A percentile compares a stretch with the other conserved stretches of the same genome.
These are phyloP conservation scores for Dissoconium aciculare DNA, from an alignment of 2,329 filamentous ascomycete genomes.

Conservation along the genomic window DNA sequence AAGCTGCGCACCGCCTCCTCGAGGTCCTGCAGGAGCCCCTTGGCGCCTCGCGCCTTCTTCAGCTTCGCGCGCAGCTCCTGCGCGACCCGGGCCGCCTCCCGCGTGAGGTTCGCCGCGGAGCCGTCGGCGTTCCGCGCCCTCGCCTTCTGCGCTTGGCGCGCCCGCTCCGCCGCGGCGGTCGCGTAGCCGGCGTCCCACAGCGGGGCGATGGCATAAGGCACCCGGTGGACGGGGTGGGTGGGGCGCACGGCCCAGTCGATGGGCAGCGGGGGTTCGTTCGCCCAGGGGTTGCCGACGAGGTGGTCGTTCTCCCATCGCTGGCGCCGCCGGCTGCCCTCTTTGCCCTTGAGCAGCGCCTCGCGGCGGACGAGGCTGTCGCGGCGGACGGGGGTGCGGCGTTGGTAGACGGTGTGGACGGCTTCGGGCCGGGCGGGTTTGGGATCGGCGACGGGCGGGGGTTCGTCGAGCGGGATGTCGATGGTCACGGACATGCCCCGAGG, in stretches of 20 bases:
- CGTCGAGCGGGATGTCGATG: conserved; percentile 64
- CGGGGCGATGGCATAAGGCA: conserved; percentile 80
- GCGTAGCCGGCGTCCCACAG: conserved; percentile 56
- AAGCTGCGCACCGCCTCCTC: conserved; percentile 74
- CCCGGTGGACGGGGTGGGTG: conserved; percentile 59
- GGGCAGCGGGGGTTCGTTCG: conserved; percentile 63
- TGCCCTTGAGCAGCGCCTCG: conserved; percentile 70
- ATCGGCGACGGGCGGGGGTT: conserved; percentile 24
- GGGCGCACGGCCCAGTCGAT: conserved; percentile 72
- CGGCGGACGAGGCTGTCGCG: conserved; percentile 51
- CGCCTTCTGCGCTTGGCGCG: conserved; percentile 28
- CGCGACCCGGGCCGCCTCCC: conserved; percentile 49
- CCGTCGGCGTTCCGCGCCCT: conserved; percentile 37
- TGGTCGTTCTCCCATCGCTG: conserved; percentile 94
- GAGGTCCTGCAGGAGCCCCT: conserved; percentile 63
- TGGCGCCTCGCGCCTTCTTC: conserved; percentile 66
- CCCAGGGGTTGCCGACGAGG: conserved; percentile 73
- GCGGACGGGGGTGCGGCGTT: conserved; percentile 40
- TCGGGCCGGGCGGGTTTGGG: conserved; percentile 14
- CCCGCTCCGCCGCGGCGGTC: conserved; percentile 17
- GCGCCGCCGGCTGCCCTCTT: conserved; percentile 73
- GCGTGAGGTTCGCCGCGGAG: conserved; percentile 28
- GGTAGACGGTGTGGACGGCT: conserved; percentile 25
- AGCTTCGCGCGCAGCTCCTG: conserved; percentile 66
- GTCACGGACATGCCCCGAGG: conserved; percentile 49